Conservation (phyloP, 768 basidiomycete genomes). For the Macrolepiota fuliginosa region DNA sequence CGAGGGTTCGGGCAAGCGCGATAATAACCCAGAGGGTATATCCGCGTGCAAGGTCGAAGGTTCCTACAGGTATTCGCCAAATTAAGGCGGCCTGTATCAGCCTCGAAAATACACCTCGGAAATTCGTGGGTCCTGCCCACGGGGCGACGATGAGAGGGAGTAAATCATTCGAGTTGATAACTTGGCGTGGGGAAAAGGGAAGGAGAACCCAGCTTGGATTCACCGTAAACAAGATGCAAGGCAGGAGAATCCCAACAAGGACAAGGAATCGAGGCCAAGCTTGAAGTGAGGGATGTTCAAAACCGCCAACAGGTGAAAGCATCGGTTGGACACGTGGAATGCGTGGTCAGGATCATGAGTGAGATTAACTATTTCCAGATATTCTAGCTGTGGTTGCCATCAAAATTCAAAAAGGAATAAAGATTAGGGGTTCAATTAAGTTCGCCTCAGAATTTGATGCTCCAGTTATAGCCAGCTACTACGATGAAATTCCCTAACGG, state of each 20-base stretch:
- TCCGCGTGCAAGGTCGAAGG: conserved; percentile 12
- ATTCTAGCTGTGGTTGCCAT: no score
- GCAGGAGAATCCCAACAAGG: conserved; percentile 12
- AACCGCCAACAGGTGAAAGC: neutral
- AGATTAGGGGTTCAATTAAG: no score
- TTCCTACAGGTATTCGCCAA: conserved; percentile 17
- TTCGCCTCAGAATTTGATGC: no score
- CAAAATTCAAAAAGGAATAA: no score
- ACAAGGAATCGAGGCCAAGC: neutral
- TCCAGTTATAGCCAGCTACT: no score
- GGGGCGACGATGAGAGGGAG: conserved; percentile 31
- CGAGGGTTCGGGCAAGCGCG: conserved; percentile 20
- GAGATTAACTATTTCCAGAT: neutral
- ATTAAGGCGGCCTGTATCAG: conserved; percentile 22
- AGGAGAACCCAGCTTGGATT: conserved; percentile 16
- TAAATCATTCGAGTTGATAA: conserved; percentile 31
- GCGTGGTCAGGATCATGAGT: neutral
- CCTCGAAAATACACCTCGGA: conserved; percentile 24
- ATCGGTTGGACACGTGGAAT: neutral
- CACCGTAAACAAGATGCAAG: conserved; percentile 15
- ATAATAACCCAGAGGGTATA: conserved; percentile 27
- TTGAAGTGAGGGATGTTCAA: neutral
- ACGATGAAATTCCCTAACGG: no score
- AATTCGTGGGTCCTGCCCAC: conserved; percentile 28
- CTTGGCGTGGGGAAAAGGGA: conserved; percentile 35